A percentile compares a stretch with the other conserved stretches of the same genome.
Evolutionary conservation across 768 basidiomycete genomes (phyloP).

Genomic region (Podaxis pistillaris): DNA sequence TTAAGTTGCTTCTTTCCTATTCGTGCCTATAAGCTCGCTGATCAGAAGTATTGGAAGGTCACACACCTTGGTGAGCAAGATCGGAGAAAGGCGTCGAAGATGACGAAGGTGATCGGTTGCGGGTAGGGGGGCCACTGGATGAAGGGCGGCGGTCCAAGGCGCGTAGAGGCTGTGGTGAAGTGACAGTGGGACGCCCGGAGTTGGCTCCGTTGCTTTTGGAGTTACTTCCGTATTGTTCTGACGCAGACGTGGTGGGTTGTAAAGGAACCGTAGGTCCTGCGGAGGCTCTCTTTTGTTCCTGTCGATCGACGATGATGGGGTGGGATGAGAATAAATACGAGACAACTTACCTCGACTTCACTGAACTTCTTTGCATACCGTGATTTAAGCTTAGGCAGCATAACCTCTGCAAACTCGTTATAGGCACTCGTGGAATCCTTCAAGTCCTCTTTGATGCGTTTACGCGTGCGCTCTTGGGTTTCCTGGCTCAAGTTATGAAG

Average conservation of each 20-base stretch:
- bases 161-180: constrained; percentile 71
- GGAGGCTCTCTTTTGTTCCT: constrained; percentile 68
- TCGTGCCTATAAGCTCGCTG: constrained; percentile 8
- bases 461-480: constrained; percentile 87
- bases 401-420: constrained; percentile 75
- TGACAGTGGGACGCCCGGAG: constrained; percentile 52
- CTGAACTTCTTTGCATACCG: constrained; percentile 82
- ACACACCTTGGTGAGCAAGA: constrained; percentile 76
- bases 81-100: constrained; percentile 76
- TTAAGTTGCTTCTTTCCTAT: constrained; percentile 84
- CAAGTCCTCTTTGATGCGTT: constrained; percentile 88
- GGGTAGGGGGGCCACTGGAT: constrained; percentile 45
- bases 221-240: constrained; percentile 35
- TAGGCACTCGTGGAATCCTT: constrained; percentile 77
- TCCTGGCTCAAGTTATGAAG: constrained; percentile 46
- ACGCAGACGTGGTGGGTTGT: constrained; percentile 22
- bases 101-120: constrained; percentile 80
- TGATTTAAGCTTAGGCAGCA: constrained; percentile 79
- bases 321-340: background rate
- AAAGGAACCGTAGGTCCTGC: constrained; percentile 33
- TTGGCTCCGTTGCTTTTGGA: constrained; percentile 46
- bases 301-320: background rate
- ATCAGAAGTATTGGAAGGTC: background rate
- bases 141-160: constrained; percentile 77
- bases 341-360: constrained; percentile 71